Evolutionary conservation across 805 yeast species (phyloP).

Genomic region (Alloascoidea hylecoeti): DNA sequence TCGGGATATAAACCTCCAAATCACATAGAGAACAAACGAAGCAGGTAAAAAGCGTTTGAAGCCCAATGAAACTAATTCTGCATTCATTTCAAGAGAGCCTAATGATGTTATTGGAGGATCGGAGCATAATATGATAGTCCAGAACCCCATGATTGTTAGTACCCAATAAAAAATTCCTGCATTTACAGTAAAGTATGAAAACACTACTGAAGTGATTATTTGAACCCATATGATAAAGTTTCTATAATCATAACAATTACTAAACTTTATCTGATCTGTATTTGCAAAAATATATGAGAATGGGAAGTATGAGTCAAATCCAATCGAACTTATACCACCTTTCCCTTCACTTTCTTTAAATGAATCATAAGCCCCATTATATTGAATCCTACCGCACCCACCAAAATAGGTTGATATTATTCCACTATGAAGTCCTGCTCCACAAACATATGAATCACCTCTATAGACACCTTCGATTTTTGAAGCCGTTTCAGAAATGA

Average conservation of each 20-base stretch:
- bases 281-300: slow-evolving; percentile 48
- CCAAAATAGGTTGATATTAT: slow-evolving; percentile 59
- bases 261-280: slow-evolving; percentile 18
- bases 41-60: slow-evolving; percentile 66
- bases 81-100: slow-evolving; percentile 30
- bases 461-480: slow-evolving; percentile 40
- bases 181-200: slow-evolving; percentile 34
- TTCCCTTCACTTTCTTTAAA: slow-evolving; percentile 37
- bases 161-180: slow-evolving; percentile 50
- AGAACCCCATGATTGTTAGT: slow-evolving; percentile 50
- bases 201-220: slow-evolving; percentile 37
- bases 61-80: slow-evolving; percentile 54
- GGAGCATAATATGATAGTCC: slow-evolving; percentile 65
- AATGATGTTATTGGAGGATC: slow-evolving; percentile 56
- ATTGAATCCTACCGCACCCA: slow-evolving; percentile 58
- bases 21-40: slow-evolving; percentile 51
- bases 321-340: slow-evolving; percentile 38
- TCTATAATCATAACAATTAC: slow-evolving; percentile 63
- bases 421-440: slow-evolving; percentile 84
- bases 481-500: slow-evolving; percentile 7
- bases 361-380: slow-evolving; percentile 32
- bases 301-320: slow-evolving; percentile 63
- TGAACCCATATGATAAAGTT: slow-evolving; percentile 40
- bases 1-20: slow-evolving; percentile 42
- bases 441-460: slow-evolving; percentile 83